Percentiles rank a stretch among this genome's conserved stretches.
These are phyloP conservation scores for Auriscalpium orientale DNA, from an alignment of 768 basidiomycete species.

Conservation along the genomic window DNA sequence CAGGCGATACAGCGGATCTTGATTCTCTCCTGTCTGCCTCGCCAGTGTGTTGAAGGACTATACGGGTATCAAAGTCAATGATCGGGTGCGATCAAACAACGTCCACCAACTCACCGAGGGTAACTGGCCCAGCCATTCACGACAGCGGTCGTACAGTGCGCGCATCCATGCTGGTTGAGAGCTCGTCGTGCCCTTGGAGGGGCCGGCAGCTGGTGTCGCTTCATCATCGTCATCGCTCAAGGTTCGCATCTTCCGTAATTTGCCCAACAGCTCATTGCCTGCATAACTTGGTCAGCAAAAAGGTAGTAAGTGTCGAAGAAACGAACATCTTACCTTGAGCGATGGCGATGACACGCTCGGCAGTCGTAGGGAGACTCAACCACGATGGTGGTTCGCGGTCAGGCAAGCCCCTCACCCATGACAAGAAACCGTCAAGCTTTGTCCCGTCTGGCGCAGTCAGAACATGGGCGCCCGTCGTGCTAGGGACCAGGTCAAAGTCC, in stretches of 20 bases:
- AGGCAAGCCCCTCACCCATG: constrained; percentile 84
- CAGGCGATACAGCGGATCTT: constrained; percentile 82
- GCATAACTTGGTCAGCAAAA: constrained; percentile 5
- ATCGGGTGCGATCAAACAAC: background rate
- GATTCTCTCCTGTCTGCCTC: constrained; percentile 60
- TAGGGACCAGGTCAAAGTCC: constrained; percentile 83
- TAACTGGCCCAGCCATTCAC: constrained; percentile 73
- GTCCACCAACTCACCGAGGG: constrained; percentile 50
- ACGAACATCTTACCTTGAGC: constrained; percentile 61
- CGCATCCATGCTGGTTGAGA: constrained; percentile 97
- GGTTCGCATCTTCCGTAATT: constrained; percentile 90
- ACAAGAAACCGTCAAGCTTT: constrained; percentile 82
- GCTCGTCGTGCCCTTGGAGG: constrained; percentile 54
- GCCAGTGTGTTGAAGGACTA: constrained; percentile 60
- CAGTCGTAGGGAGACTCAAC: constrained; percentile 88
- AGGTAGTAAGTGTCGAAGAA: background rate
- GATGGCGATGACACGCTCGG: constrained; percentile 86
- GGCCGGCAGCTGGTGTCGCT: constrained; percentile 38
- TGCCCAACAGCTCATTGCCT: constrained; percentile 79
- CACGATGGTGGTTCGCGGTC: constrained; percentile 92
- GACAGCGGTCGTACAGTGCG: constrained; percentile 68
- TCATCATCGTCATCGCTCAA: constrained; percentile 80
- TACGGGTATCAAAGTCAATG: constrained; percentile 6
- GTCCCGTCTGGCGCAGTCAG: constrained; percentile 85
- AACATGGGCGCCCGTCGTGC: constrained; percentile 44